Base-by-base conservation (phyloP, 2,329 filamentous ascomycete genomes). In the Neocatenulostroma microsporum region DNA sequence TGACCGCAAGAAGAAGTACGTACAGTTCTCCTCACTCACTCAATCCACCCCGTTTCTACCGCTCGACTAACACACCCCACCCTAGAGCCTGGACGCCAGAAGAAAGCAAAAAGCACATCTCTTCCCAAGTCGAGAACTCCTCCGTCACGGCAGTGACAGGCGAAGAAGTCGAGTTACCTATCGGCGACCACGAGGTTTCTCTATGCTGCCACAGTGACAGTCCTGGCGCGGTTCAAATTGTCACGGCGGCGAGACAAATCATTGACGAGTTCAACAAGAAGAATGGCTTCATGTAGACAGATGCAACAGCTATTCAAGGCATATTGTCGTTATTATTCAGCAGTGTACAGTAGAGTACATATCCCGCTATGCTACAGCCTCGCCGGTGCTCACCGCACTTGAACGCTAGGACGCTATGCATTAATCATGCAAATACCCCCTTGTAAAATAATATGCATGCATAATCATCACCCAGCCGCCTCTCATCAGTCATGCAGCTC, bases 1-100 rank as follows among this genome's bases (percentile, higher is more conserved):
- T 49, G 72, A 74, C 44, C 63, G 74, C 21, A 74, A 75, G 60
- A 77, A 76, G 61, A 73, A 75, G 27, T 32, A 24, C 21, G 32
- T 26, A 18, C n/a, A n/a, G n/a, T n/a, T n/a, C n/a, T n/a, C n/a
- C n/a, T n/a, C n/a, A n/a, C n/a, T n/a, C n/a, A n/a, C n/a, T n/a
- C n/a, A n/a, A n/a, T n/a, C n/a, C n/a, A n/a, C n/a, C n/a, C n/a
- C n/a, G n/a, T n/a, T n/a, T n/a, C n/a, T n/a, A n/a, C n/a, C n/a
- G n/a, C n/a, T n/a, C n/a, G n/a, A n/a, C n/a, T n/a, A n/a, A n/a
- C n/a, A n/a, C n/a, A n/a, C n/a, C 17, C 5, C 12, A 10, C 4
- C 11, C 12, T 28, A 40, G 38, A 62, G 51, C 64, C 7, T 67
- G 64, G 64, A 59, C 60, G 27, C 47, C 56, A 2, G 62, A 65